Percentiles rank a stretch among this genome's conserved stretches.
These are phyloP conservation scores for Globisporangium mamillatum DNA, from an alignment of 352 stramenopile species.

Conservation along the genomic window DNA sequence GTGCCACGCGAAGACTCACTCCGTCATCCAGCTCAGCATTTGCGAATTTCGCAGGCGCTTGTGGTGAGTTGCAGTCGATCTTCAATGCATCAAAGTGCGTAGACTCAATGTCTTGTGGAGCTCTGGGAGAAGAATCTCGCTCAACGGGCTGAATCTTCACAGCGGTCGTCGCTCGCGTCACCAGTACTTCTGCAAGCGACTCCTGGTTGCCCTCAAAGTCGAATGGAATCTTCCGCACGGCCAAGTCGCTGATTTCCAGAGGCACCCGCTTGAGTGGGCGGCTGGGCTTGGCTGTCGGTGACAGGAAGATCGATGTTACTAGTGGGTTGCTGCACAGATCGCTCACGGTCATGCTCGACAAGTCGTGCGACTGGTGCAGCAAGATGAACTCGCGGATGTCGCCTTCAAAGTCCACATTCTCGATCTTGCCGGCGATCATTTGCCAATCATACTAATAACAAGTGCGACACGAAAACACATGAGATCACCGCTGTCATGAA, in stretches of 20 bases:
- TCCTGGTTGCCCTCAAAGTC: conserved; percentile 57
- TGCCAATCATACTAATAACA: conserved; percentile 78
- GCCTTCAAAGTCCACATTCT: conserved; percentile 63
- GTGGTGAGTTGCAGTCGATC: conserved; percentile 17
- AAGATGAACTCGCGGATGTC: conserved; percentile 77
- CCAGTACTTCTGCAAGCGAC: conserved; percentile 39
- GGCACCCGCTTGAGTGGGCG: conserved; percentile 43
- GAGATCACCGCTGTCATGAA: neutral
- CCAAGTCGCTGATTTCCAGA: conserved; percentile 67
- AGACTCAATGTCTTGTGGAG: neutral
- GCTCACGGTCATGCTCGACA: conserved; percentile 55
- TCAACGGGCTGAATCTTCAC: neutral
- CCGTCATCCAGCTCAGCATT: conserved; percentile 17
- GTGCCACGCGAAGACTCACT: conserved; percentile 23
- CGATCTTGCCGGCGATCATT: conserved; percentile 67
- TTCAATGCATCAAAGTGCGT: conserved; percentile 13
- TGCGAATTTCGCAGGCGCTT: neutral
- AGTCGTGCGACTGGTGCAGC: conserved; percentile 27
- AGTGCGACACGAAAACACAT: neutral
- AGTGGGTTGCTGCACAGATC: conserved; percentile 53
- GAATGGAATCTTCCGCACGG: conserved; percentile 57
- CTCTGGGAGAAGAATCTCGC: neutral
- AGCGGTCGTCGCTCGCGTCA: conserved; percentile 16
- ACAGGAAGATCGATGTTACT: conserved; percentile 31
- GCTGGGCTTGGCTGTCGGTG: conserved; percentile 43